Conservation (phyloP, 805 yeast species). For the Torulaspora franciscae region DNA sequence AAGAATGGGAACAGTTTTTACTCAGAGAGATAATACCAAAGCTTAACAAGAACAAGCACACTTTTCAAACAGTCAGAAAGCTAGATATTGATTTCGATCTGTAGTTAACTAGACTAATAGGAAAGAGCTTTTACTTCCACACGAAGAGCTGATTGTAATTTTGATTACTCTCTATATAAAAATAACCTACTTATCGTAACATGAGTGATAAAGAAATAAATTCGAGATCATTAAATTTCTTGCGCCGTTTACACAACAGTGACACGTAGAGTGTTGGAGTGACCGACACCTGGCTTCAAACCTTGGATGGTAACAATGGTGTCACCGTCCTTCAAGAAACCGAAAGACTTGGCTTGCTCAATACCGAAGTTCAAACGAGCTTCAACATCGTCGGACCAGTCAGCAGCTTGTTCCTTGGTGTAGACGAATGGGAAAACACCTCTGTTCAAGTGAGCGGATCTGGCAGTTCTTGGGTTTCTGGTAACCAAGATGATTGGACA, state of each 20-base stretch:
- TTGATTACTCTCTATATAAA: constrained; percentile 9
- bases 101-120: neutral
- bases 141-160: neutral
- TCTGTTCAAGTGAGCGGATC: constrained; percentile 93
- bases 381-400: constrained; percentile 97
- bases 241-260: constrained; percentile 53
- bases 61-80: constrained; percentile 23
- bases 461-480: constrained; percentile 88
- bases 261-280: constrained; percentile 97
- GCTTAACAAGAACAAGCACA: constrained; percentile 24
- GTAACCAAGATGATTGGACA: constrained; percentile 98
- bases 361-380: constrained; percentile 90
- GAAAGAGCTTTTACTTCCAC: neutral
- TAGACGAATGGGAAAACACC: constrained; percentile 98
- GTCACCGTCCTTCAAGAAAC: constrained; percentile 83
- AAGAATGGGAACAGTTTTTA: constrained; percentile 33
- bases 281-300: constrained; percentile 97
- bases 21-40: constrained; percentile 25
- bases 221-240: constrained; percentile 8
- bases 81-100: constrained; percentile 26
- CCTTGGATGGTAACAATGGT: constrained; percentile 94
- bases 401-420: constrained; percentile 50
- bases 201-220: constrained; percentile 3
- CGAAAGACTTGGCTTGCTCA: constrained; percentile 79
- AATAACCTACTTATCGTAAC: constrained; percentile 9